phyloP scores from a whole-genome alignment of 495 filamentous ascomycete species.

The Xylaria nigripes region DNA sequence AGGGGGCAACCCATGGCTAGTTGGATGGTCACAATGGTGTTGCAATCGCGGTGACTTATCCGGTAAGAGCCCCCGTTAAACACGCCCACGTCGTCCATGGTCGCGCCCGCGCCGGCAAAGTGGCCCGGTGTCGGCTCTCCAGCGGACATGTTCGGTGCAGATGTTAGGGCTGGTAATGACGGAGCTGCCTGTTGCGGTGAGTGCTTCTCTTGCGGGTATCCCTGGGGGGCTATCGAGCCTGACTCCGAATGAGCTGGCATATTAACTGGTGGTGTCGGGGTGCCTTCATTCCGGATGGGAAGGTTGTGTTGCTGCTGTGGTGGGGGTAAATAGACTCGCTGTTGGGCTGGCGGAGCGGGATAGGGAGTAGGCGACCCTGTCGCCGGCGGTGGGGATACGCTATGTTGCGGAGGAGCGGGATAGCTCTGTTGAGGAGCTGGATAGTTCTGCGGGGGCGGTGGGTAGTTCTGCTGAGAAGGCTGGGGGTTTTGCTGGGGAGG shows the following conservation, averaged over 20 bases:
- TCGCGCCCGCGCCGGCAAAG: slow-evolving; percentile 13
- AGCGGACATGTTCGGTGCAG: slow-evolving; percentile 19
- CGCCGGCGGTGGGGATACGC: slow-evolving; percentile 23
- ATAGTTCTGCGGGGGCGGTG: slow-evolving; percentile 33
- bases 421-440: slow-evolving; percentile 38
- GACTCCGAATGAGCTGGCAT: slow-evolving; percentile 30
- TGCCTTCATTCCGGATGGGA: slow-evolving; percentile 23
- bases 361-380: slow-evolving; percentile 21
- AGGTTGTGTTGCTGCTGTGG: slow-evolving; percentile 24
- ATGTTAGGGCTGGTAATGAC: slow-evolving; percentile 18
- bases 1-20: slow-evolving; percentile 84
- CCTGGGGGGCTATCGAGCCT: slow-evolving; percentile 18
- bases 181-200: slow-evolving; percentile 17
- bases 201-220: slow-evolving; percentile 34
- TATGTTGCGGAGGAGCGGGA: slow-evolving; percentile 22
- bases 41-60: slow-evolving; percentile 86
- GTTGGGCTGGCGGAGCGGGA: slow-evolving; percentile 17
- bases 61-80: slow-evolving; percentile 95
- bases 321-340: slow-evolving; percentile 6
- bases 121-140: slow-evolving; percentile 24
- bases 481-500: slow-evolving; percentile 19
- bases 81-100: slow-evolving; percentile 76
- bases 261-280: slow-evolving; percentile 20
- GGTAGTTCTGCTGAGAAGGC: slow-evolving; percentile 19
- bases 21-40: slow-evolving; percentile 82